Evolutionary conservation across 306 rosid species (phyloP), one percentile per base, ranked within the genome.

Genomic region (Phaseolus lunatus): DNA sequence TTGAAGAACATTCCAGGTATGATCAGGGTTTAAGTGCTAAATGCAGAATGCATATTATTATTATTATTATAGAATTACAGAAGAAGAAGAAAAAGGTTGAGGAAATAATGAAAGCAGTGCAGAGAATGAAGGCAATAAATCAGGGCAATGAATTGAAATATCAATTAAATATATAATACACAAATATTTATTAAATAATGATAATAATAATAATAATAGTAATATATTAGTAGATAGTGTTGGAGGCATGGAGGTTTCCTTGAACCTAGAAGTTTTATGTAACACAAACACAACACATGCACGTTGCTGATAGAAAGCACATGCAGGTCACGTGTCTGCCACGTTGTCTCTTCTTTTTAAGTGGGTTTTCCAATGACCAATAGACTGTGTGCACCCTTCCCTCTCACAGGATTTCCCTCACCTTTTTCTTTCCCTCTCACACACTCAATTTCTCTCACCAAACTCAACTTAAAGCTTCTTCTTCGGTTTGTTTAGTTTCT

Each of bases 1-100:
- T 52, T 7, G 73, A 80, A 75, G 90, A 88, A 89, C 90, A 88
- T 88, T 88, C 88, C 84, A 81, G 85, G 79, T 70, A 76, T 35
- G 81, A 85, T 67, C 70, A 70, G 45, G 29, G 53, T 24, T 48
- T 53, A 82, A 50, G 10, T 16, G 45, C 57, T 61, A 62, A 62
- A 27, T 39, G 20, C 73, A 72, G n/a, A 37, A 24, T 18, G 15
- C 1, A 65, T 48, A 31, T 4, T 31, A 48, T 43, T 54, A 48
- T 35, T 48, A 31, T 4, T 31, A 48, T 43, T 54, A 48, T 35
- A 18, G 35, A 11, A 62, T 49, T 65, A 39, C 44, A 18, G 49
- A 18, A 63, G 29, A 31, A 70, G 23, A 37, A 31, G 35, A 22
- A n/a, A n/a, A n/a, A 15, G 16, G 67, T n/a, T 7, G 61, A 14